phyloP scores from a whole-genome alignment of 345 rosid species.

The Murraya paniculata region DNA sequence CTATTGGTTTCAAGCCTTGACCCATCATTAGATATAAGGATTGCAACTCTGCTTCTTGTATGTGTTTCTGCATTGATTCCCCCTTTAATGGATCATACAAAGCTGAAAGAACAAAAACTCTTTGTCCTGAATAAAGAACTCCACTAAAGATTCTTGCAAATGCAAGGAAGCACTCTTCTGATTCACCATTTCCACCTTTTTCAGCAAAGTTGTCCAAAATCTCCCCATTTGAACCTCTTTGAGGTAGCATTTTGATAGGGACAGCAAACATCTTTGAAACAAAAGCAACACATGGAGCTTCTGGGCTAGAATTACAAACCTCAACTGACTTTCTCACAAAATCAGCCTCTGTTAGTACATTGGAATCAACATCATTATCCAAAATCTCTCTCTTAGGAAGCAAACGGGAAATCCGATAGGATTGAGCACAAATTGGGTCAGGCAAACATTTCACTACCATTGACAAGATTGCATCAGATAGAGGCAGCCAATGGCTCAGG shows the following conservation, averaged over 20 bases:
- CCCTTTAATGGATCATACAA: constrained; percentile 74
- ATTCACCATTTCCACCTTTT: constrained; percentile 48
- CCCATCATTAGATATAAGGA: constrained; percentile 97
- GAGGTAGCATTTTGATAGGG: constrained; percentile 77
- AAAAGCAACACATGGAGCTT: constrained; percentile 78
- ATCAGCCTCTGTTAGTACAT: constrained; percentile 60
- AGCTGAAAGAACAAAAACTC: constrained; percentile 73
- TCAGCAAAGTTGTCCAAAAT: constrained; percentile 44
- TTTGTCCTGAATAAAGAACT: constrained; percentile 60
- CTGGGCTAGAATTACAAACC: constrained; percentile 60
- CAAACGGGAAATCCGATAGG: constrained; percentile 60
- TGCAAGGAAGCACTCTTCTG: constrained; percentile 94
- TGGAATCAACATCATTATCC: constrained; percentile 37
- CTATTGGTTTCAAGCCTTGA: constrained; percentile 77
- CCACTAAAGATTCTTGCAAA: constrained; percentile 96
- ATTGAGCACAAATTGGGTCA: constrained; percentile 78
- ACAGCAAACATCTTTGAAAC: constrained; percentile 96
- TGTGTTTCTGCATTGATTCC: constrained; percentile 70
- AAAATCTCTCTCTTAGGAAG: constrained; percentile 68
- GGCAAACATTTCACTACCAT: constrained; percentile 87
- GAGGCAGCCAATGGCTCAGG: constrained; percentile 92
- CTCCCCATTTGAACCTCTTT: constrained; percentile 66
- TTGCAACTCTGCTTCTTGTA: constrained; percentile 83
- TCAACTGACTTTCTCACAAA: constrained; percentile 72
- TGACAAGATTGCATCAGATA: constrained; percentile 78